Base-by-base conservation (phyloP, 2,329 filamentous ascomycete genomes). In the Exophiala mesophila region DNA sequence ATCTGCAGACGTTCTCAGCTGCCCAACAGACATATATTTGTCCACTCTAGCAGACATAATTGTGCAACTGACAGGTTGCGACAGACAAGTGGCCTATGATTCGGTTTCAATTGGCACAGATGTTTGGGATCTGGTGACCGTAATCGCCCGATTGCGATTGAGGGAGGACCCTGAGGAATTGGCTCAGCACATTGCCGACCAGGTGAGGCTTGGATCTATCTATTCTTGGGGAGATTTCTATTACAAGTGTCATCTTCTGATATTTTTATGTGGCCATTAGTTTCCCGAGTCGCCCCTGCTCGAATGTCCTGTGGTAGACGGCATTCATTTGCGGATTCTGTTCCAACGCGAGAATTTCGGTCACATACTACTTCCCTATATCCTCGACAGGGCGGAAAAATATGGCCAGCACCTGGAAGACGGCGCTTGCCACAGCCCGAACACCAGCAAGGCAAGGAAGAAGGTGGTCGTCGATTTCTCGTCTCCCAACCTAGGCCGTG, bases 401-500 rank as follows among this genome's bases (percentile, higher is more conserved):
- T 94, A 77, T 58, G 86, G 86, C 48, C 74, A 72, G 61, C 83
- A 84, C 64, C 67, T 67, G 17, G 69, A 69, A 44, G 63, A 78
- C 23, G 82, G 81, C 5, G 67, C 82, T 24, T 73, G 72, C 52
- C 79, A 88, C 57, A 72, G 76, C 26, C 66, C 70, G 16, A 74
- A 86, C 58, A 72, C 78, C 5, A 72, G 69, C 38, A 70, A 74
- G 45, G 43, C 44, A n/a, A 79, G 76, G 49, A 71, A 70, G 55
- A 86, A 86, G 71, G 76, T 80, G 29, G 77, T 92, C 38, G 76
- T 92, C 56, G 86, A 92, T 59, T 92, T 90, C 64, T 88, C 83
- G 5, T 88, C 83, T 5, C 86, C 87, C 37, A 92, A 92, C 62
- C 88, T 92, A 46, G 86, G 86, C 33, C 90, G 90, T 66, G 85